Base-by-base conservation (phyloP, 352 stramenopile species). In the Globisporangium spiculum region DNA sequence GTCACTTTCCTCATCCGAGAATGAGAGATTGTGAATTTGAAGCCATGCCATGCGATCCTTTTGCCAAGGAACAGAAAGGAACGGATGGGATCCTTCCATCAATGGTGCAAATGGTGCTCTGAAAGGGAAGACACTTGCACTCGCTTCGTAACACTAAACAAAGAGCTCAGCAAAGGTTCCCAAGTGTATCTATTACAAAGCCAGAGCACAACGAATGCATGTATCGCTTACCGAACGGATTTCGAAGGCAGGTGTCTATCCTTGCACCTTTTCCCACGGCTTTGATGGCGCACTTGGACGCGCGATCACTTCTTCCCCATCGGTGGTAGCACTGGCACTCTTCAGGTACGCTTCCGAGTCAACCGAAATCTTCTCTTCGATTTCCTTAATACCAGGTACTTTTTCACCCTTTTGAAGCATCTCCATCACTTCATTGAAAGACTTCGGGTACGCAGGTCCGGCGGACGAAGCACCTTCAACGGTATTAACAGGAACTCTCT, bases 391-490 rank as follows among this genome's bases (percentile, higher is more conserved):
- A 6, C 83, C 84, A 4, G 84, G 83, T n/a, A 92, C 83, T 10
- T 71, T 75, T 61, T 91, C 85, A 14, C 83, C 83, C 68, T 89
- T 89, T 64, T 91, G 83, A 50, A 93, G 74, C 68, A 91, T 75
- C 70, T 88, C 78, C 81, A 91, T 89, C 36, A 93, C 81, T 8
- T 93, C 81, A 9, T 75, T 84, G 64, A 93, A 93, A 5, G 85
- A 91, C 61, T 88, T 76, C 0, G 85, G 85, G 60, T 90, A 91
- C 27, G 78, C 66, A 22, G 85, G 85, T 3, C 78, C 76, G 1
- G 53, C 20, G 12, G 63, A 20, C 10, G 55, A 24, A 14, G 27
- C 36, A 26, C 48, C 41, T 5, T 72, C 54, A 66, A 64, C 66
- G 26, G 70, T 69, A 5, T 61, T 38, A 24, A 59, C 58, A 10